A percentile compares a stretch with the other conserved stretches of the same genome.
phyloP scores from a whole-genome alignment of 1,284 basidiomycete genomes.

The Trametes versicolor region DNA sequence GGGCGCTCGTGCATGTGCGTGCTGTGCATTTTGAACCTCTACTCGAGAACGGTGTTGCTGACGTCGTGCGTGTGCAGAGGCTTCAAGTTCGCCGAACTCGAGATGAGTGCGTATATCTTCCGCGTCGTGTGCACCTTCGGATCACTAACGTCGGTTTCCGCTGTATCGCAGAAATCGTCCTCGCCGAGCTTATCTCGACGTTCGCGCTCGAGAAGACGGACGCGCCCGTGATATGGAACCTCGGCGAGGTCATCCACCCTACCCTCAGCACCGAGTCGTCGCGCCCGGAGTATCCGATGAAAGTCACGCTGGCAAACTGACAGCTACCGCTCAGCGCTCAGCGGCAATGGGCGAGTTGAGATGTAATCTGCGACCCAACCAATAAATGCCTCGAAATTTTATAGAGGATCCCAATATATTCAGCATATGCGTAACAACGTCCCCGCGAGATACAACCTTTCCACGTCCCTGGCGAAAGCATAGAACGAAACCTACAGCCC shows the following conservation, averaged over 20 bases:
- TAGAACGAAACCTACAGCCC: too few relatives aligned
- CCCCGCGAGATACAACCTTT: too few relatives aligned
- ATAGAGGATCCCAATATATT: too few relatives aligned
- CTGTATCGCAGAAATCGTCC: conserved; percentile 18
- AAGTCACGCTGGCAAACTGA: conserved; percentile 5
- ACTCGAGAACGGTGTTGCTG: neutral
- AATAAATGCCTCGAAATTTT: too few relatives aligned
- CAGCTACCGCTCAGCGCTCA: too few relatives aligned
- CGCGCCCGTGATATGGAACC: conserved; percentile 22
- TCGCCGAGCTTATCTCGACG: conserved; percentile 17
- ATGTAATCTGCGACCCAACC: too few relatives aligned
- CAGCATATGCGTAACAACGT: too few relatives aligned
- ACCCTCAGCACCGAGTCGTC: conserved; percentile 21
- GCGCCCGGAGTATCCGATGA: conserved; percentile 16
- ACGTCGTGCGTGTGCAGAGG: conserved; percentile 33
- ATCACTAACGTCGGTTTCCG: neutral
- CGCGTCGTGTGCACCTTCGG: neutral
- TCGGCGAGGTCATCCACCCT: conserved; percentile 18
- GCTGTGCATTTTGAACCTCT: neutral
- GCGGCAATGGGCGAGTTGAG: too few relatives aligned
- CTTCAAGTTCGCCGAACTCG: conserved; percentile 45
- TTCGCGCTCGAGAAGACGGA: conserved; percentile 22
- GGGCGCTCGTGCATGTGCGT: conserved; percentile 44
- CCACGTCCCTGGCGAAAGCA: too few relatives aligned
- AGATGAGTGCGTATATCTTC: conserved; percentile 42